phyloP scores from a whole-genome alignment of 257 asterid species.

The Rehmannia glutinosa region DNA sequence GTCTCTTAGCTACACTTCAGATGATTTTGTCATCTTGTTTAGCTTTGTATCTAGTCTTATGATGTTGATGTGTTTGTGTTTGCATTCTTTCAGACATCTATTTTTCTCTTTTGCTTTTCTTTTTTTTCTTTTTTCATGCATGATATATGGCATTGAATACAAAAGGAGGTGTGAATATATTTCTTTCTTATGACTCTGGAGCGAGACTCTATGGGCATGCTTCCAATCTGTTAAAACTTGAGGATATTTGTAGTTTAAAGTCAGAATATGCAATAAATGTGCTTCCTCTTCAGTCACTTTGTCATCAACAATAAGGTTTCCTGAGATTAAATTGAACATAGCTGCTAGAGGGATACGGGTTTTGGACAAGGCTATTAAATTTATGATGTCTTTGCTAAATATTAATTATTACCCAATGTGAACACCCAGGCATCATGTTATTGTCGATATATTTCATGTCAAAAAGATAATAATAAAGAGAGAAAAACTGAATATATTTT shows the following conservation, averaged over 20 bases:
- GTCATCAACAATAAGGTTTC: neutral
- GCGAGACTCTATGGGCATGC: neutral
- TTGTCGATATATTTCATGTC: neutral
- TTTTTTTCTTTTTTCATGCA: neutral
- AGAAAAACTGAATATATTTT: too few relatives aligned
- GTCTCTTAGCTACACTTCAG: neutral
- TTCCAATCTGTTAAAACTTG: neutral
- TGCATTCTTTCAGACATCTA: neutral
- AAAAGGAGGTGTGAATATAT: neutral
- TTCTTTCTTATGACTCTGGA: neutral
- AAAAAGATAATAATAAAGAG: neutral
- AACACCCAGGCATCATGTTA: neutral
- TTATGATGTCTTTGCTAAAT: neutral
- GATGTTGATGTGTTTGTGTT: neutral
- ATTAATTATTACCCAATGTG: too few relatives aligned
- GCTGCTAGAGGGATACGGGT: neutral
- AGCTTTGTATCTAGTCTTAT: neutral
- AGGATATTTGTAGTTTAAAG: neutral
- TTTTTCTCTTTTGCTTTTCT: too few relatives aligned
- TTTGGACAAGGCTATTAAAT: neutral
- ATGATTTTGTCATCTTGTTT: neutral
- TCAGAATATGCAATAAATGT: neutral
- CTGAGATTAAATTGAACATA: neutral
- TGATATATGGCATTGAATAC: neutral
- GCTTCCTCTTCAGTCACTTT: neutral